Percentiles rank a stretch among this genome's conserved stretches.
phyloP scores from a whole-genome alignment of 2,329 filamentous ascomycete genomes.

The Myriangium duriaei region DNA sequence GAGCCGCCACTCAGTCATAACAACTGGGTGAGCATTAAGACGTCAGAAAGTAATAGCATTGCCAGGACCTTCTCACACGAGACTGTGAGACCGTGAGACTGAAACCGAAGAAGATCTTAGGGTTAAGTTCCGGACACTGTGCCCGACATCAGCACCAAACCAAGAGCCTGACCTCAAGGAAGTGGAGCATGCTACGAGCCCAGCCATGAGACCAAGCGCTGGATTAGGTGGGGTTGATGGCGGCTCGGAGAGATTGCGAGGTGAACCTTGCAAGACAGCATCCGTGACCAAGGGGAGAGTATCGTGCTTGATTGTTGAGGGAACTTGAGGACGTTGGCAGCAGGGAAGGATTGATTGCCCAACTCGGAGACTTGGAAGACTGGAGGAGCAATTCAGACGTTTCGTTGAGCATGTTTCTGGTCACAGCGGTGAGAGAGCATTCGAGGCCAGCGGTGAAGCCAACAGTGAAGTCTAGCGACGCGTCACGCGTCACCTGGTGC shows the following conservation, averaged over 20 bases:
- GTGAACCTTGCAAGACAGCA: conserved; percentile 51
- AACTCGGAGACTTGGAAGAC: too few relatives aligned
- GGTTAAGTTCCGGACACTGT: conserved; percentile 87
- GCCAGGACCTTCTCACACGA: conserved; percentile 45
- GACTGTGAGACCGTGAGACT: conserved; percentile 28
- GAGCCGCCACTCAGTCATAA: not conserved
- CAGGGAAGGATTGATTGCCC: too few relatives aligned
- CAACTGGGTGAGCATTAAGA: not conserved
- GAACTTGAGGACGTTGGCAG: too few relatives aligned
- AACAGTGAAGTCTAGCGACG: too few relatives aligned
- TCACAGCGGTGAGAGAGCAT: too few relatives aligned
- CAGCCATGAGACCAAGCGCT: conserved; percentile 47
- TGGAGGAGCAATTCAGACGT: too few relatives aligned
- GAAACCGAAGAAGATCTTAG: conserved; percentile 66
- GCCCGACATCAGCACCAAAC: conserved; percentile 39
- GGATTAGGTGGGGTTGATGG: conserved; percentile 31
- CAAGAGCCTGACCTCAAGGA: conserved; percentile 16
- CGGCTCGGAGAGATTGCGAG: conserved; percentile 46
- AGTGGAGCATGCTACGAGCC: conserved; percentile 38
- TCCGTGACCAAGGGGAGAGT: conserved; percentile 70
- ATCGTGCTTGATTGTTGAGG: conserved; percentile 42
- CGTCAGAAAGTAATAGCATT: conserved; percentile 49
- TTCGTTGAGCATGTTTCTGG: too few relatives aligned
- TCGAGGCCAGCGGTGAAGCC: too few relatives aligned
- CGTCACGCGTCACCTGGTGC: too few relatives aligned